Evolutionary conservation across 78 protist genomes (phyloP).

Genomic region (Dictyostelium citrinum): DNA sequence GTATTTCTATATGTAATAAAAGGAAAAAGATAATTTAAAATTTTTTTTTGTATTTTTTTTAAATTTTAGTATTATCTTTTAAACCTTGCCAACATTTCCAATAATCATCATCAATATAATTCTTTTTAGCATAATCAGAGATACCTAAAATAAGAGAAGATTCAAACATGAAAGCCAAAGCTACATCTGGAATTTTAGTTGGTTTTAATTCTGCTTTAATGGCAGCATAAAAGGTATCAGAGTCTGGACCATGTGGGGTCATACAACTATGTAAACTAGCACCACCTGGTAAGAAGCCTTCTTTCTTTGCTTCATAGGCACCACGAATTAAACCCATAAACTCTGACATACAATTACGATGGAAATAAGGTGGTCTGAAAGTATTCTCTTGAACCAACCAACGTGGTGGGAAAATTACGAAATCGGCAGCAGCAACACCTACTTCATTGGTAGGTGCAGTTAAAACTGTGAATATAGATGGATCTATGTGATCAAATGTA

Average conservation of each 20-base stretch:
- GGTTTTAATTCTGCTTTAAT: conserved; percentile 56
- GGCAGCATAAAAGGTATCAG: conserved; percentile 81
- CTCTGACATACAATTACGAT: conserved; percentile 95
- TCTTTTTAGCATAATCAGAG: conserved; percentile 54
- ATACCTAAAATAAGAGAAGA: conserved; percentile 71
- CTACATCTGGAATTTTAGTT: conserved; percentile 57
- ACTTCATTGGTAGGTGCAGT: conserved; percentile 90
- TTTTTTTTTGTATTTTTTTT: neutral
- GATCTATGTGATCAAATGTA: conserved; percentile 96
- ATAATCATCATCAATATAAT: conserved; percentile 75
- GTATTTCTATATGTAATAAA: neutral
- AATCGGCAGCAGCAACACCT: conserved; percentile 95
- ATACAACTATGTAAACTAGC: conserved; percentile 86
- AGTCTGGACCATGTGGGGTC: conserved; percentile 98
- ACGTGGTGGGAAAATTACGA: conserved; percentile 97
- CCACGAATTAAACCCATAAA: conserved; percentile 97
- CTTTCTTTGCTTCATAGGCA: conserved; percentile 94
- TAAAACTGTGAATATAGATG: conserved; percentile 97
- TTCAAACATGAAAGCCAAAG: conserved; percentile 93
- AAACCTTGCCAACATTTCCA: conserved; percentile 88
- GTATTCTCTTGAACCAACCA: conserved; percentile 94
- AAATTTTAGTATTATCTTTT: neutral
- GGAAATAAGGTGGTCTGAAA: conserved; percentile 97
- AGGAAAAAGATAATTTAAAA: neutral
- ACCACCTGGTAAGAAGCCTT: conserved; percentile 87